Evolutionary conservation across 1,284 basidiomycete genomes (phyloP).

Genomic region (Apiotrichum gamsii): DNA sequence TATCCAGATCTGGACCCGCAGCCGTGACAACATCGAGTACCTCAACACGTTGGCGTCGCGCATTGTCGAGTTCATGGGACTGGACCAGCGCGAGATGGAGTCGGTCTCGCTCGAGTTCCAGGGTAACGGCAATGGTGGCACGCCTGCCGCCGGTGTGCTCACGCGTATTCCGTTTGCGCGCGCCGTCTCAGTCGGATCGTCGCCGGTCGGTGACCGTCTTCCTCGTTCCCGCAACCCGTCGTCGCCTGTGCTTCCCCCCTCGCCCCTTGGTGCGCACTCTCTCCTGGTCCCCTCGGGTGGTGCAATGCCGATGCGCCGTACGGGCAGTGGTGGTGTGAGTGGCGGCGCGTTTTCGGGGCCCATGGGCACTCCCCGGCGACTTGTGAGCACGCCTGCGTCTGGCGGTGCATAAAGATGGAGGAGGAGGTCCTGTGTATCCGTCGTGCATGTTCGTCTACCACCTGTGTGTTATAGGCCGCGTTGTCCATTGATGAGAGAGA

Average conservation of each 20-base stretch:
- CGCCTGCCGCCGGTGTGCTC: neutral
- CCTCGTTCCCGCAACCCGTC: conserved; percentile 3
- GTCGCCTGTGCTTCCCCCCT: neutral
- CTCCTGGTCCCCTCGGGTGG: neutral
- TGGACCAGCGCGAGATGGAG: conserved; percentile 56
- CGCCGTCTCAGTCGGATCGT: neutral
- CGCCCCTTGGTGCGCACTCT: neutral
- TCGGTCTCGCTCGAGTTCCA: conserved; percentile 82
- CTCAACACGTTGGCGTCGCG: conserved; percentile 71
- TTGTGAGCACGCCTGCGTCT: conserved; percentile 5
- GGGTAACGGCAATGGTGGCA: conserved; percentile 46
- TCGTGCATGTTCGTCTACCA: neutral
- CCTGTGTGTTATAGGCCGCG: no score
- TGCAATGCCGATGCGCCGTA: conserved; percentile 2
- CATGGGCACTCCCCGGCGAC: conserved; percentile 10
- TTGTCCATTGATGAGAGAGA: no score
- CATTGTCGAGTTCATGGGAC: conserved; percentile 62
- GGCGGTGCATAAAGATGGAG: no score
- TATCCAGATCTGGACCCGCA: conserved; percentile 81
- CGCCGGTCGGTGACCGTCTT: neutral
- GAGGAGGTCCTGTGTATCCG: neutral
- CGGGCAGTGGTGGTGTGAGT: conserved; percentile 1
- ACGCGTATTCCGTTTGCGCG: conserved; percentile 1
- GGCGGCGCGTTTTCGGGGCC: conserved; percentile 9
- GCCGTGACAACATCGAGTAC: conserved; percentile 72